These are phyloP conservation scores for Mycosphaerelloides madeirae DNA, from an alignment of 2,329 filamentous ascomycete species.

Conservation along the genomic window DNA sequence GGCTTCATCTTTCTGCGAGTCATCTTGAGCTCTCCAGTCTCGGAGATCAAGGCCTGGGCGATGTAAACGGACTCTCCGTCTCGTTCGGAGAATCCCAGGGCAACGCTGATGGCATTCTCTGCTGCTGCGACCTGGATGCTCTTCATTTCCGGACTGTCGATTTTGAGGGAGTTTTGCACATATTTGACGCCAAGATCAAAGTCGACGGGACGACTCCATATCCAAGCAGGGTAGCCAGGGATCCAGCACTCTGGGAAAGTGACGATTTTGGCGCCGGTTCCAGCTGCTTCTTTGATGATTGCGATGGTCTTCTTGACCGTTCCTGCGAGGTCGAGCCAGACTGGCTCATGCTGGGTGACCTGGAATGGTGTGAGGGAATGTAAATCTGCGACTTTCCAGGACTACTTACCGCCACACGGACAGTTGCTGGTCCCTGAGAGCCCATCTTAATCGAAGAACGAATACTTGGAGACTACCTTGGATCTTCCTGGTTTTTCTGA, in stretches of 20 bases:
- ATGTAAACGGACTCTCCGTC: conserved; percentile 39
- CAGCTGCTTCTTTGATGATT: conserved; percentile 53
- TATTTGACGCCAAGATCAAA: conserved; percentile 38
- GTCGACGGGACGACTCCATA: conserved; percentile 44
- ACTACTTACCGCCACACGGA: conserved; percentile 19
- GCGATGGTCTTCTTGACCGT: conserved; percentile 54
- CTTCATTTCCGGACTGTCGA: conserved; percentile 41
- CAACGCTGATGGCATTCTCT: conserved; percentile 33
- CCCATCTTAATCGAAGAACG: too few species aligned
- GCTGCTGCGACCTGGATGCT: conserved; percentile 36
- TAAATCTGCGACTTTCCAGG: too few species aligned
- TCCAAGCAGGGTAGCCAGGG: conserved; percentile 42
- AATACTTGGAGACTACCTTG: too few species aligned
- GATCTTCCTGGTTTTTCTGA: too few species aligned
- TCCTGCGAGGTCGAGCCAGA: conserved; percentile 55
- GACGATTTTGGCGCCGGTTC: conserved; percentile 51
- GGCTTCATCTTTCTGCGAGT: conserved; percentile 40
- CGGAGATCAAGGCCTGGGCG: conserved; percentile 35
- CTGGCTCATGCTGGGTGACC: conserved; percentile 56
- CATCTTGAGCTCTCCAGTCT: conserved; percentile 34
- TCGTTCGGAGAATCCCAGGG: conserved; percentile 39
- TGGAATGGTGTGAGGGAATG: conserved; percentile 24
- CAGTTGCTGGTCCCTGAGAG: conserved; percentile 10
- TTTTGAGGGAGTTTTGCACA: conserved; percentile 41
- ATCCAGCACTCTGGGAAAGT: conserved; percentile 47